Base-by-base conservation (phyloP, 768 basidiomycete genomes). In the Suillus discolor region DNA sequence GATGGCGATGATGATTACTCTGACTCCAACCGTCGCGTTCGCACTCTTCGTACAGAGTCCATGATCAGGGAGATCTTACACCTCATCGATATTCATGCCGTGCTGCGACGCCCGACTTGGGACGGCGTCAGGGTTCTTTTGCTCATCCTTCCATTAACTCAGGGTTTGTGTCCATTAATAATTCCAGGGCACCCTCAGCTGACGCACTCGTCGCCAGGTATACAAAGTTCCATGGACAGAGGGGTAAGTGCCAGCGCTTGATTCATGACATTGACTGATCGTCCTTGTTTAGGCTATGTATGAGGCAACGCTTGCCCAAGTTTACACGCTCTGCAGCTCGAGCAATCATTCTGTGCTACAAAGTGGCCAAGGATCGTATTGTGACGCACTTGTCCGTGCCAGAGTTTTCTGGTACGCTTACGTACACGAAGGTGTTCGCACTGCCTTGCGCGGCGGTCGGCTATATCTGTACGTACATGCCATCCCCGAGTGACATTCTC, bases 331-430 rank as follows among this genome's bases (percentile, higher is more conserved):
- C 8, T 96, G 92, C 71, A 87, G 85, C 39, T 77, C 87, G 23
- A 79, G 84, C 67, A 69, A 71, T 20, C 64, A 77, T 42, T 78
- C 82, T 1, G 81, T 84, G 16, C 76, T 86, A 25, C 80, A 83
- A 63, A 84, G 80, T 57, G 83, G 84, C 25, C 79, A 80, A 51
- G 83, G 81, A 3, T 80, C 83, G 41, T 87, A 89, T 60, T 85
- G 90, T 61, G 86, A 89, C 42, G 75, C 82, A 8, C 78, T 79
- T 78, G 81, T 91, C 41, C 87, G 93, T 41, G 89, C 92, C 3
- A 83, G 95, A 38, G 83, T 96, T 39, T 96, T 94, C 74, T 97
- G 94, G 92, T 97, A 95, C 71, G 88, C 91, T 8, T 87, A 94
- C 68, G 86, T 91, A 31, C 89, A 93, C 66, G 96, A 97, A 77